Base-by-base conservation (phyloP, 73 alveolate species). In the Paramecium caudatum region DNA sequence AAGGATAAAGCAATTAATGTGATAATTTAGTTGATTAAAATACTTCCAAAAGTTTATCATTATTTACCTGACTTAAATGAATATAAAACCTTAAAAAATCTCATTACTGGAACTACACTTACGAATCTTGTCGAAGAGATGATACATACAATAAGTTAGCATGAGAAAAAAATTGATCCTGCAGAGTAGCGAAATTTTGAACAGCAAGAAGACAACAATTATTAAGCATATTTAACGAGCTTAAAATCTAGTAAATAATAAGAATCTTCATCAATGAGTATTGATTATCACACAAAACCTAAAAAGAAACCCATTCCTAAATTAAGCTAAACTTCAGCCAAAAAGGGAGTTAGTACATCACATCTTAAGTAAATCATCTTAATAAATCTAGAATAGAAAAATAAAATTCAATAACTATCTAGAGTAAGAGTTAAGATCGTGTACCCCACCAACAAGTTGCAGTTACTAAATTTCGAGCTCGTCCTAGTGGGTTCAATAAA, bases 401-500 rank as follows among this genome's bases (percentile, higher is more conserved):
- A n/a, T n/a, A n/a, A n/a, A n/a, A n/a, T n/a, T n/a, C n/a, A n/a
- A n/a, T n/a, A n/a, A n/a, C n/a, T n/a, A n/a, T n/a, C n/a, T n/a
- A n/a, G n/a, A 55, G 80, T 55, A 55, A 43, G 17, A 55, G 80
- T 55, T 27, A 55, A 55, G 80, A 55, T 55, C 23, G 80, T 10
- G 41, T 23, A 10, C 21, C 17, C 8, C 23, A 21, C 23, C 41
- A 55, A 2, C 30, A 55, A 23, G 30, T 55, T 4, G 80, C 23
- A 21, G 30, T 55, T 27, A 27, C 23, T 16, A 55, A 55, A 10
- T 55, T 55, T 55, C 23, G 30, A 55, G 30, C 46, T 23, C 12
- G 80, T 12, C 80, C 80, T 10, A 55, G 80, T 23, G 80, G 80
- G 30, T 55, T 55, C 30, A 55, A 55, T 55, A 55, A 55, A 55